A percentile compares a stretch with the other conserved stretches of the same genome.
Evolutionary conservation across 2,329 filamentous ascomycete species (phyloP).

Genomic region (Emergomyces pasteurianus): DNA sequence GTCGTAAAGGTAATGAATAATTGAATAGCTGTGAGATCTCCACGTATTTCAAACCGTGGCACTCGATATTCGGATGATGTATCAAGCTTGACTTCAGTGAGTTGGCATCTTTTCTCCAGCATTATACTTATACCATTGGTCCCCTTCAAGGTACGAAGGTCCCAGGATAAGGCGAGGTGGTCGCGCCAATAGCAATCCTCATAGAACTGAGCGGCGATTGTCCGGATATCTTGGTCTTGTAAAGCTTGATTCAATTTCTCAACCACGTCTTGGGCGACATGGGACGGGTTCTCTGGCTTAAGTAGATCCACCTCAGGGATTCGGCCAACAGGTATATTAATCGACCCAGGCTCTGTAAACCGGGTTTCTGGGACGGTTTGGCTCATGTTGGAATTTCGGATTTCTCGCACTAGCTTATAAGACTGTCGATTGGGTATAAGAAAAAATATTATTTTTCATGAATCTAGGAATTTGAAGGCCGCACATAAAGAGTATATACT

Average conservation of each 20-base stretch:
- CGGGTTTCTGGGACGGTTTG: neutral
- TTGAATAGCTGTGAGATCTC: constrained; percentile 21
- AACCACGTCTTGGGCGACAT: constrained; percentile 5
- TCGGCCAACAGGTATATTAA: neutral
- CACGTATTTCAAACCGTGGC: constrained; percentile 23
- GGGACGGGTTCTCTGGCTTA: neutral
- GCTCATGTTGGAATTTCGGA: neutral
- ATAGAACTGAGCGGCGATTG: constrained; percentile 20
- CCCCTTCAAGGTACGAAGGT: constrained; percentile 26
- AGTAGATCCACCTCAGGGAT: neutral
- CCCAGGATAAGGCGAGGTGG: constrained; percentile 28
- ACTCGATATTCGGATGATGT: constrained; percentile 20
- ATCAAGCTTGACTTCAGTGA: constrained; percentile 20
- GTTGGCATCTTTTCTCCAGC: constrained; percentile 10
- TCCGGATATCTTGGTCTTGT: neutral
- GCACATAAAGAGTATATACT: too few species aligned
- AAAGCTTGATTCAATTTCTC: neutral
- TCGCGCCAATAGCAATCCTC: constrained; percentile 31
- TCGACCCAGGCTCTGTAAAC: neutral
- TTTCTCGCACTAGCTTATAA: neutral
- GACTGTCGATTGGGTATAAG: neutral
- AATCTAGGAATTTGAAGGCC: neutral
- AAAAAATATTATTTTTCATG: neutral
- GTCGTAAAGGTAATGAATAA: constrained; percentile 26
- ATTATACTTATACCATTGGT: constrained; percentile 19